A percentile compares a stretch with the other conserved stretches of the same genome.
Evolutionary conservation across 768 basidiomycete species (phyloP).

Genomic region (Melanogaster broomeanus): DNA sequence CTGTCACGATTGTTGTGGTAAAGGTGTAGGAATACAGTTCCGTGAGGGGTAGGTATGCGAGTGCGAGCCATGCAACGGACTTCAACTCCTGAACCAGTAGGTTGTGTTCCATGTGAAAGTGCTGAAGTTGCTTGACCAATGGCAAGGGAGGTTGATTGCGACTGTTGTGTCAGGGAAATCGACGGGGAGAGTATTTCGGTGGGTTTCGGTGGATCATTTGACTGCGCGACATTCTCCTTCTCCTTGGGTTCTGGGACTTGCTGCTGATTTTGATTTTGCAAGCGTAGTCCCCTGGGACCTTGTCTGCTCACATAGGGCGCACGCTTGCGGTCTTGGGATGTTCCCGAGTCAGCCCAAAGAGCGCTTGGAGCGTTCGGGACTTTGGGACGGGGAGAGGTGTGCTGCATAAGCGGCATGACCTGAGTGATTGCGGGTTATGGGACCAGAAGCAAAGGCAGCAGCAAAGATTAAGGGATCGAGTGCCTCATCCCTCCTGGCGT

Average conservation of each 20-base stretch:
- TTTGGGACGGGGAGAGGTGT: slow-evolving; percentile 42
- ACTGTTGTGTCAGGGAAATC: slow-evolving; percentile 41
- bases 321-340: slow-evolving; percentile 44
- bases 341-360: slow-evolving; percentile 41
- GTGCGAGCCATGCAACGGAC: slow-evolving; percentile 97
- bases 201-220: slow-evolving; percentile 39
- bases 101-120: not conserved
- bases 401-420: slow-evolving; percentile 74
- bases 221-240: slow-evolving; percentile 55
- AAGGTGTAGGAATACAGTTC: slow-evolving; percentile 88
- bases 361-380: slow-evolving; percentile 54
- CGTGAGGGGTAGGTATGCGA: slow-evolving; percentile 95
- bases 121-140: slow-evolving; percentile 18
- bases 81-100: slow-evolving; percentile 36
- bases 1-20: slow-evolving; percentile 91
- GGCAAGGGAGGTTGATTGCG: slow-evolving; percentile 30
- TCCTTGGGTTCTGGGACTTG: slow-evolving; percentile 30
- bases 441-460: slow-evolving; percentile 71
- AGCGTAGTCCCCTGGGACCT: slow-evolving; percentile 66
- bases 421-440: slow-evolving; percentile 84
- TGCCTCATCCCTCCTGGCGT: slow-evolving; percentile 63
- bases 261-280: slow-evolving; percentile 35
- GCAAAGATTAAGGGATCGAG: slow-evolving; percentile 82
- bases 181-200: slow-evolving; percentile 38
- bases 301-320: slow-evolving; percentile 73